Evolutionary conservation across 1,284 basidiomycete genomes (phyloP).

Genomic region (Pseudozyma tsukubaensis): DNA sequence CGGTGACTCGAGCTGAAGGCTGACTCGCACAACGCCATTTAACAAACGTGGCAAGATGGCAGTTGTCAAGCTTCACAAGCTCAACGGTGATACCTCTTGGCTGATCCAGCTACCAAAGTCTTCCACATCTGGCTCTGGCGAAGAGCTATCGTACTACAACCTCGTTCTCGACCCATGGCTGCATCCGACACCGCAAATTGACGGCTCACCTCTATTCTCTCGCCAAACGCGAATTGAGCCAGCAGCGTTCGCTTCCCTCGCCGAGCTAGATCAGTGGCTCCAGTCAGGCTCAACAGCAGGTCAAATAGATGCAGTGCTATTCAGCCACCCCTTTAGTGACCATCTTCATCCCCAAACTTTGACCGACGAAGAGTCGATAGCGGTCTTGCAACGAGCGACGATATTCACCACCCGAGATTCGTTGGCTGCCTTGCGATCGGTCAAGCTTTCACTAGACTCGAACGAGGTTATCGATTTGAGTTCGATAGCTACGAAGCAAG

Average conservation of each 20-base stretch:
- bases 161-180: conserved; percentile 45
- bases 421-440: conserved; percentile 16
- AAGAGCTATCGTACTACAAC: conserved; percentile 18
- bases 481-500: conserved; percentile 10
- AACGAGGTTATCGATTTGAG: conserved; percentile 20
- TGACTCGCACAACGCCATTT: no score
- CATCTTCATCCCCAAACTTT: conserved; percentile 42
- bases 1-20: background rate
- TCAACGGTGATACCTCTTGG: conserved; percentile 51
- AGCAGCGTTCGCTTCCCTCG: conserved; percentile 31
- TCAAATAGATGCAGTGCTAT: conserved; percentile 32
- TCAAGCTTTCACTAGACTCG: conserved; percentile 11
- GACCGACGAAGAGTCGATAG: conserved; percentile 13
- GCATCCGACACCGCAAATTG: conserved; percentile 36
- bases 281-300: background rate
- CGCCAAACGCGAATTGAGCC: conserved; percentile 36
- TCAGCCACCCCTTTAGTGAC: conserved; percentile 44
- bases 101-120: conserved; percentile 25
- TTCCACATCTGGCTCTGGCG: background rate
- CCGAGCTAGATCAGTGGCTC: conserved; percentile 33
- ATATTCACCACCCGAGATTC: conserved; percentile 42
- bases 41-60: conserved; percentile 9
- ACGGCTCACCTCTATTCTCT: conserved; percentile 35
- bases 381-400: conserved; percentile 12
- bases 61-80: conserved; percentile 38